Evolutionary conservation across 208 protist species (phyloP).

Genomic region (Dictyostelium gargantuum): DNA sequence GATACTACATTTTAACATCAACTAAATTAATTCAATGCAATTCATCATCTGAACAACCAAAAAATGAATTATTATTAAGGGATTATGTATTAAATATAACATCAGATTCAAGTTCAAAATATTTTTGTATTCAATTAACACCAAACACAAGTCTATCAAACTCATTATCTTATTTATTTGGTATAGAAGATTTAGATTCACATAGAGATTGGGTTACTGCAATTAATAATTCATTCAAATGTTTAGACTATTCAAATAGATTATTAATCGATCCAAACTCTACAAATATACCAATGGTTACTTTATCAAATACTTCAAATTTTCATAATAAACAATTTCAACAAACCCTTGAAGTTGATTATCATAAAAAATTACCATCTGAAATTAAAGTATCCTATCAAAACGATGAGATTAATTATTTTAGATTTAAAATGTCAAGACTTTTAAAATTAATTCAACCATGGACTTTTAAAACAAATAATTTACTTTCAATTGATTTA

Average conservation of each 20-base stretch:
- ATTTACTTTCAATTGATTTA: neutral
- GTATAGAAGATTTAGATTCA: neutral
- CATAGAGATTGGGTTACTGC: conserved; percentile 9
- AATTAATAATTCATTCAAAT: neutral
- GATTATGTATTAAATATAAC: neutral
- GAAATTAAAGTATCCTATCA: neutral
- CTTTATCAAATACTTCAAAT: neutral
- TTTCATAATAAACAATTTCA: neutral
- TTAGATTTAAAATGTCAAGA: conserved; percentile 43
- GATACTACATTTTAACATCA: conserved; percentile 27
- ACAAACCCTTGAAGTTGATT: neutral
- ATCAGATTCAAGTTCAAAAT: neutral
- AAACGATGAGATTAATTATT: conserved; percentile 36
- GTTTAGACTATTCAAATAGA: neutral
- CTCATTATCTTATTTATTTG: neutral
- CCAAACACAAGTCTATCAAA: neutral
- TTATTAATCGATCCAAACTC: neutral
- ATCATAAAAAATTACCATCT: conserved; percentile 32
- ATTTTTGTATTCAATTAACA: conserved; percentile 14
- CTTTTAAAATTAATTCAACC: neutral
- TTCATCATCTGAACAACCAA: neutral
- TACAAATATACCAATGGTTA: neutral
- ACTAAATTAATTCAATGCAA: neutral
- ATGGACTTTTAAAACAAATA: neutral
- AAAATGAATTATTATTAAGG: neutral